Evolutionary conservation across 805 yeast genomes (phyloP).

Genomic region (Saturnispora dispora): DNA sequence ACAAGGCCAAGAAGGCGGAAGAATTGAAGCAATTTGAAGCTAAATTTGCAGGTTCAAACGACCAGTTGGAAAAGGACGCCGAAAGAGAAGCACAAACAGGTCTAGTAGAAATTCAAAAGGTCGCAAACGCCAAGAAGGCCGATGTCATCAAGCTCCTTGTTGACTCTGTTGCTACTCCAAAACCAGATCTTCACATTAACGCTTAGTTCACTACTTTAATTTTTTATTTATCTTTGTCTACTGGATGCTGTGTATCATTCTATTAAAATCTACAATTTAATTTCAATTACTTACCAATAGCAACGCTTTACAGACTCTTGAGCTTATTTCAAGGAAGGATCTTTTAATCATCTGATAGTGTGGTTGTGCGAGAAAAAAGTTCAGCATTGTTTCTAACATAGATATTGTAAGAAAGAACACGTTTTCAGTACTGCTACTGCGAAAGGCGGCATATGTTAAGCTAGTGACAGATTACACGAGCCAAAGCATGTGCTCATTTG

Average conservation of each 20-base stretch:
- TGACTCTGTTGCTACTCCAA: constrained; percentile 70
- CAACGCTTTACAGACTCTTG: no score
- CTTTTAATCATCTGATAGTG: no score
- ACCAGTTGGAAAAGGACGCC: constrained; percentile 70
- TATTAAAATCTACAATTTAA: neutral
- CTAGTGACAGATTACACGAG: no score
- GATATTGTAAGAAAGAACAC: no score
- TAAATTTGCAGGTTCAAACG: constrained; percentile 68
- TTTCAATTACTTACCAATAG: neutral
- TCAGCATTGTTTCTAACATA: neutral
- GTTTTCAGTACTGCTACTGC: no score
- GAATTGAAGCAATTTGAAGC: constrained; percentile 69
- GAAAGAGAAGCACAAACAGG: constrained; percentile 64
- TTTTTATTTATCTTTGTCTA: neutral
- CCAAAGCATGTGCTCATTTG: no score
- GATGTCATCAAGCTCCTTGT: constrained; percentile 69
- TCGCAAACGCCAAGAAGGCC: constrained; percentile 52
- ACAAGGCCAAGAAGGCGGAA: constrained; percentile 73
- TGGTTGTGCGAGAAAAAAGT: neutral
- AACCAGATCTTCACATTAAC: constrained; percentile 76
- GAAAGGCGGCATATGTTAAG: no score
- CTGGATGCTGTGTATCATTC: neutral
- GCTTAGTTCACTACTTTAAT: constrained; percentile 3
- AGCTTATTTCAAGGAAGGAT: no score
- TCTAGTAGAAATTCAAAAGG: constrained; percentile 53